Percentiles rank a stretch among this genome's conserved stretches.
These are phyloP conservation scores for Pseudocercospora crystallina DNA, from an alignment of 2,329 filamentous ascomycete species.

Conservation along the genomic window DNA sequence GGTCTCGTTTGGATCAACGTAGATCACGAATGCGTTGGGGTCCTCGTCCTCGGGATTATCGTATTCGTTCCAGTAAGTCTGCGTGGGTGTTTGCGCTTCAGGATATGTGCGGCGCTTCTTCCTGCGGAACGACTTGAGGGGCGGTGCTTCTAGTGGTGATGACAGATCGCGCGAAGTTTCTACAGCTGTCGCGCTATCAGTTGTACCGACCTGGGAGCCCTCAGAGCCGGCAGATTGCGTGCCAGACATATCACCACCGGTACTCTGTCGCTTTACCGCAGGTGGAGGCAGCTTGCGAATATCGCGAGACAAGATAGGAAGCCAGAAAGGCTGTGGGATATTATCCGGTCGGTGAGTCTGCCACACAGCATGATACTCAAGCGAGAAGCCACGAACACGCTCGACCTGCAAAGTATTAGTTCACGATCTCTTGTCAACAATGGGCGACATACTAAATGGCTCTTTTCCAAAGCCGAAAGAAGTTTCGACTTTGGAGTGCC, in stretches of 20 bases:
- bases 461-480: slow-evolving; percentile 46
- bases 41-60: slow-evolving; percentile 73
- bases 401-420: slow-evolving; percentile 38
- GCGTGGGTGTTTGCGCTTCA: slow-evolving; percentile 24
- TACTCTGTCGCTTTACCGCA: slow-evolving; percentile 27
- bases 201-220: slow-evolving; percentile 38
- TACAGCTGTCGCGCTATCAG: slow-evolving; percentile 34
- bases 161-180: slow-evolving; percentile 33
- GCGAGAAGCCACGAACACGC: slow-evolving; percentile 54
- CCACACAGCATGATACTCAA: slow-evolving; percentile 55
- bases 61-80: slow-evolving; percentile 80
- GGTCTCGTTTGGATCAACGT: slow-evolving; percentile 67
- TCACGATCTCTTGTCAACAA: no score
- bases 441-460: slow-evolving; percentile 17
- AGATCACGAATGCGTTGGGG: slow-evolving; percentile 66
- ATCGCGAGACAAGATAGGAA: slow-evolving; percentile 48
- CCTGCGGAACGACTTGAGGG: slow-evolving; percentile 45
- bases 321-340: slow-evolving; percentile 51
- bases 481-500: slow-evolving; percentile 41
- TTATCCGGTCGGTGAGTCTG: slow-evolving; percentile 45
- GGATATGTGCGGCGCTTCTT: slow-evolving; percentile 39
- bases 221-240: slow-evolving; percentile 34
- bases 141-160: slow-evolving; percentile 39
- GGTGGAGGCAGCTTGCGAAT: slow-evolving; percentile 54
- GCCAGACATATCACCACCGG: slow-evolving; percentile 16